A percentile compares a stretch with the other conserved stretches of the same genome.
These are phyloP conservation scores for Pseudopithomyces chartarum DNA, from an alignment of 2,329 filamentous ascomycete genomes.

Conservation along the genomic window DNA sequence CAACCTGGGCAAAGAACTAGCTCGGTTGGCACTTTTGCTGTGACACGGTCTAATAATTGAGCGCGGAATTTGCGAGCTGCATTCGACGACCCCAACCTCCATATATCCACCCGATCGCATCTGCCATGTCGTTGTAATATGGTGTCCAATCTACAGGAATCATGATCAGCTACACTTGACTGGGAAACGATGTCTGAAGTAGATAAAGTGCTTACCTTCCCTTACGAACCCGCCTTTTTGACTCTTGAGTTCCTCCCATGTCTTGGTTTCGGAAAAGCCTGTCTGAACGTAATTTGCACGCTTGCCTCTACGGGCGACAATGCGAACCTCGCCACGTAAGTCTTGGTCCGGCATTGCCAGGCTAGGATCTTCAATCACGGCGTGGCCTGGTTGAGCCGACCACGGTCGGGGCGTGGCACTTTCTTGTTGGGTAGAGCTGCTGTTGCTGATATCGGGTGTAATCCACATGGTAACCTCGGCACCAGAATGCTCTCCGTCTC, in stretches of 20 bases:
- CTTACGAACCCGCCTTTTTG: conserved; percentile 29
- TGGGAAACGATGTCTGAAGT: not conserved
- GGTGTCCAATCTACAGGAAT: conserved; percentile 35
- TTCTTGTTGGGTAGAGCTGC: not conserved
- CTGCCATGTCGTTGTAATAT: conserved; percentile 42
- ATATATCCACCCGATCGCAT: conserved; percentile 43
- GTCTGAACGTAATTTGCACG: conserved; percentile 29
- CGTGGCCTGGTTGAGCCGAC: conserved; percentile 36
- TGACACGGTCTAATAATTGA: conserved; percentile 12
- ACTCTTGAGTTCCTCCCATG: conserved; percentile 39
- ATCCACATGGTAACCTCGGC: conserved; percentile 43
- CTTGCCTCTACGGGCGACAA: conserved; percentile 37
- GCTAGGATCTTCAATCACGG: conserved; percentile 32
- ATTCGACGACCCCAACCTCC: conserved; percentile 39
- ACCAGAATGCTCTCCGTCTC: conserved; percentile 35
- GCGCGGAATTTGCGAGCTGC: conserved; percentile 35
- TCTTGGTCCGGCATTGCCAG: conserved; percentile 35
- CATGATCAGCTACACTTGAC: not conserved
- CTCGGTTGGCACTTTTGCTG: conserved; percentile 12
- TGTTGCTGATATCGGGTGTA: conserved; percentile 18
- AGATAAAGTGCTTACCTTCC: conserved; percentile 26
- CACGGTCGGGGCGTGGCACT: conserved; percentile 24
- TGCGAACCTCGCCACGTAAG: conserved; percentile 37
- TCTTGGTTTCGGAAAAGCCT: conserved; percentile 30
- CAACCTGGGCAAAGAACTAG: conserved; percentile 13